These are phyloP conservation scores for Hypoxylon sp. DNA, from an alignment of 2,329 filamentous ascomycete genomes.

Conservation along the genomic window DNA sequence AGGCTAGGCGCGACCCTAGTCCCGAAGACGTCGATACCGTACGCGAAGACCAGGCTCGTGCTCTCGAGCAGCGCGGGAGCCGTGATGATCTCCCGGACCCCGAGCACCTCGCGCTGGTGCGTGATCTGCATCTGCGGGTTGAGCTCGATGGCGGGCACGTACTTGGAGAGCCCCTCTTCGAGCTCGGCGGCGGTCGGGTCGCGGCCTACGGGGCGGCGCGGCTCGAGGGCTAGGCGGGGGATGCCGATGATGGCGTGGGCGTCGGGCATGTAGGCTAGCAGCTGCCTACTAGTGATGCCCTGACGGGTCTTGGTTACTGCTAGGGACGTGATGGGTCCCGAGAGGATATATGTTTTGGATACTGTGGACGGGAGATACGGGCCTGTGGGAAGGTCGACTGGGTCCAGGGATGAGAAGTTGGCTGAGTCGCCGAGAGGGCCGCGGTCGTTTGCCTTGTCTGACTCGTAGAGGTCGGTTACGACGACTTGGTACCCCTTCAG, in stretches of 20 bases:
- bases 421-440: slow-evolving; percentile 78
- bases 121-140: slow-evolving; percentile 85
- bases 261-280: slow-evolving; percentile 83
- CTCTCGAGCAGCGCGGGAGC: slow-evolving; percentile 88
- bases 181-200: slow-evolving; percentile 84
- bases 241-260: slow-evolving; percentile 83
- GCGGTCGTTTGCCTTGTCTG: slow-evolving; percentile 84
- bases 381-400: slow-evolving; percentile 69
- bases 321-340: slow-evolving; percentile 83
- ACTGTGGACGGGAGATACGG: slow-evolving; percentile 79
- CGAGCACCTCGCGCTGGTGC: slow-evolving; percentile 85
- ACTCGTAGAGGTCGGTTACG: slow-evolving; percentile 92
- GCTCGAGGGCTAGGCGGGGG: slow-evolving; percentile 83
- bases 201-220: slow-evolving; percentile 86
- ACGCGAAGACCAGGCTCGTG: slow-evolving; percentile 90
- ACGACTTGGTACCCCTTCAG: slow-evolving; percentile 90
- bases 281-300: slow-evolving; percentile 87
- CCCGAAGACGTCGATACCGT: slow-evolving; percentile 89
- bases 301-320: slow-evolving; percentile 91
- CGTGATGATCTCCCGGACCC: slow-evolving; percentile 80
- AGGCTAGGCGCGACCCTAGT: slow-evolving; percentile 89
- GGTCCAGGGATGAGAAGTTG: slow-evolving; percentile 84
- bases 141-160: slow-evolving; percentile 83
- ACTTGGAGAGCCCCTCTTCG: slow-evolving; percentile 86
- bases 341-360: slow-evolving; percentile 85